These are phyloP conservation scores for Misopates orontium DNA, from an alignment of 257 asterid species.

Conservation along the genomic window DNA sequence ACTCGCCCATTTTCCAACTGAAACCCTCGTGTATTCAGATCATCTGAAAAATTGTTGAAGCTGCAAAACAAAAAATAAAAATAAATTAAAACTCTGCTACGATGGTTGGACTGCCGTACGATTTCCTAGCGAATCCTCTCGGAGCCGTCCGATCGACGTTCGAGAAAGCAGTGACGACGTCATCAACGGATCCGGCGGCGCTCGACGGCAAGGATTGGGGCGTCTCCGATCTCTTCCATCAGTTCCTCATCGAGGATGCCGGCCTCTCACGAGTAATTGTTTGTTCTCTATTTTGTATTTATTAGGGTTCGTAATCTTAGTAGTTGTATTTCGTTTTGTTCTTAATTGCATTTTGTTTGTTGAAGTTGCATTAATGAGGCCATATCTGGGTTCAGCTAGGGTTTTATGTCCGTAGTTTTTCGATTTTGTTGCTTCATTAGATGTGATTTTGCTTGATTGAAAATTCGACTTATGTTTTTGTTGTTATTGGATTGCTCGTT, in stretches of 20 bases:
- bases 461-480: constrained; percentile 17
- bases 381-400: no score
- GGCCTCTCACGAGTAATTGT: constrained; percentile 62
- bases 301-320: no score
- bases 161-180: constrained; percentile 65
- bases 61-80: neutral
- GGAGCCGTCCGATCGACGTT: constrained; percentile 89
- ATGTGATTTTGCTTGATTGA: neutral
- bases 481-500: constrained; percentile 15
- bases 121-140: constrained; percentile 82
- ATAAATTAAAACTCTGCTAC: neutral
- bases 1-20: no score
- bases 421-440: neutral
- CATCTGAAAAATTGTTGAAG: neutral
- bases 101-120: constrained; percentile 85
- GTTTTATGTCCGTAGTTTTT: no score
- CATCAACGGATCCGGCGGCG: constrained; percentile 42
- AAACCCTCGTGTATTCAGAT: no score
- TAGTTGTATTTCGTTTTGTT: no score
- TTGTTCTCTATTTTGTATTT: neutral
- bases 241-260: constrained; percentile 62
- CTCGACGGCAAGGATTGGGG: constrained; percentile 90
- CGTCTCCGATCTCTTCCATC: constrained; percentile 61
- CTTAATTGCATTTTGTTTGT: no score
- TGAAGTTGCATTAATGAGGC: no score